These are phyloP conservation scores for Canna indica DNA, from an alignment of 176 grass and related monocot genomes.

Conservation along the genomic window DNA sequence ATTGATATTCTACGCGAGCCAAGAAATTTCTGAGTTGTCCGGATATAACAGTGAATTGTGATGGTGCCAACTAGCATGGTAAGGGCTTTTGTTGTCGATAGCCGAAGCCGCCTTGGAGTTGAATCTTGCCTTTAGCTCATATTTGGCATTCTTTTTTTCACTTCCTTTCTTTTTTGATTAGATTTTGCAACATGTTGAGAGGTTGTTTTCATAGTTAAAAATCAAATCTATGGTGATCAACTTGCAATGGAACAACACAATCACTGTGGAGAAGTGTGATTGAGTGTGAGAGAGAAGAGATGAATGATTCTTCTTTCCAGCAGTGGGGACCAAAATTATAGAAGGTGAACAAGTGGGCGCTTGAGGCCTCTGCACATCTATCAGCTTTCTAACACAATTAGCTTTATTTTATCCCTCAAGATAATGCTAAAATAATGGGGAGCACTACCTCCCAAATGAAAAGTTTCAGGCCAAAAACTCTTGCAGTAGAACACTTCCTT, in stretches of 20 bases:
- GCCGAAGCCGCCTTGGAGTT: no score
- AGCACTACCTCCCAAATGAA: conserved; percentile 1
- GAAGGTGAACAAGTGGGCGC: not conserved
- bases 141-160: not conserved
- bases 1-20: no score
- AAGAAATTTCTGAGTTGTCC: no score
- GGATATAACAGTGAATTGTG: no score
- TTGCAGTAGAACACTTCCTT: conserved; percentile 3
- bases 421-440: conserved; percentile 24
- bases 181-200: not conserved
- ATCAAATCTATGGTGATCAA: not conserved
- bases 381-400: not conserved
- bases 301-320: not conserved
- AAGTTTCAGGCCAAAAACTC: not conserved
- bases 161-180: not conserved
- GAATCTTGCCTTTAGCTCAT: no score
- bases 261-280: not conserved
- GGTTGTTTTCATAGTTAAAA: not conserved
- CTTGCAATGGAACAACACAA: not conserved
- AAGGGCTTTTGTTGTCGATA: no score
- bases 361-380: not conserved
- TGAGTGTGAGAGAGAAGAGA: not conserved
- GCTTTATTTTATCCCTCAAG: conserved; percentile 14
- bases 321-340: not conserved
- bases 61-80: no score